These are phyloP conservation scores for Leccinum subfulvum DNA, from an alignment of 1,284 basidiomycete genomes.

Conservation along the genomic window DNA sequence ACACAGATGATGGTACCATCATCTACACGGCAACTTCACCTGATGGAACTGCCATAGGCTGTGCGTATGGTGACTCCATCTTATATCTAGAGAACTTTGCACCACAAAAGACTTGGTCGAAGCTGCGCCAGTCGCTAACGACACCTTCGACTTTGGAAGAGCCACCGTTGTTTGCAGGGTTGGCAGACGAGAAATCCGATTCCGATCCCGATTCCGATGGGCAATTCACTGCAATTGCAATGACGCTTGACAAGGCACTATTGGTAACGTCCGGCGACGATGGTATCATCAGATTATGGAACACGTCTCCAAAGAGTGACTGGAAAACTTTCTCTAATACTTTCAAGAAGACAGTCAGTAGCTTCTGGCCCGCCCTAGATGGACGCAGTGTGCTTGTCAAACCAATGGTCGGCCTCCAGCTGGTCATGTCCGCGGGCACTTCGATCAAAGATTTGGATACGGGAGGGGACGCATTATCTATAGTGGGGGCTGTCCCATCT, in stretches of 20 bases:
- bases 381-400: conserved; percentile 17
- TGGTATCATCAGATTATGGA: conserved; percentile 19
- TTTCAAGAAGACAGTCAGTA: conserved; percentile 1
- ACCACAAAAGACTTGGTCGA: conserved; percentile 10
- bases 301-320: conserved; percentile 6
- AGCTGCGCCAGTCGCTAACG: conserved; percentile 9
- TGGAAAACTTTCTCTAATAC: conserved; percentile 12
- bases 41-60: conserved; percentile 12
- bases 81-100: conserved; percentile 9
- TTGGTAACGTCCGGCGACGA: conserved; percentile 12
- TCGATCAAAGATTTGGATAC: conserved; percentile 19
- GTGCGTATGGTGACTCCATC: conserved; percentile 1
- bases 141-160: conserved; percentile 8
- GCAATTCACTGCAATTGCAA: conserved; percentile 6
- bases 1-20: conserved; percentile 12
- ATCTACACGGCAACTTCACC: conserved; percentile 10
- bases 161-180: conserved; percentile 12
- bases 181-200: too few species aligned
- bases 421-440: conserved; percentile 8
- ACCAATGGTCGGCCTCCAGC: conserved; percentile 12
- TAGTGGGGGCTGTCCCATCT: conserved; percentile 15
- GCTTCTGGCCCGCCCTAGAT: conserved; percentile 18
- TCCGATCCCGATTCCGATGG: background rate
- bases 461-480: conserved; percentile 13
- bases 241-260: conserved; percentile 12